Evolutionary conservation across 2,329 filamentous ascomycete genomes (phyloP), one percentile per base, ranked within the genome.

Genomic region (Curvularia lunata): DNA sequence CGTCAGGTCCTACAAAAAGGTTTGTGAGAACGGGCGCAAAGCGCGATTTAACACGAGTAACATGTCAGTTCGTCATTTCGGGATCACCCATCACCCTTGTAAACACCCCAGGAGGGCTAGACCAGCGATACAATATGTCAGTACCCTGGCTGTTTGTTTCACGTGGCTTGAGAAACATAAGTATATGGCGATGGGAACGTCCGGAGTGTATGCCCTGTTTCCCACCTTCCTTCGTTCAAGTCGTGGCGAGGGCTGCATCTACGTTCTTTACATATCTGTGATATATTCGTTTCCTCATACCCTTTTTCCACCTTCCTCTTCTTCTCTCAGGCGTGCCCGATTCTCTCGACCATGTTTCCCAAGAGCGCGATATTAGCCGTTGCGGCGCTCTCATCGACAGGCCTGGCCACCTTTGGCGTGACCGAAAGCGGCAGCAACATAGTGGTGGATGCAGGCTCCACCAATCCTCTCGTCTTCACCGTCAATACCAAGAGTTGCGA

Each of bases 401-500:
- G 65, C 12, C 55, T 72, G 21, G 75, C 74, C 13, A 74, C 75
- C 27, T 78, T 78, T 53, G 75, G 75, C 37, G 66, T 75, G 38
- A 75, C 74, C 0, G 70, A 70, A 25, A 67, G 63, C 30, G 68
- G 67, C 13, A 59, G 62, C 53, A 68, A 68, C 38, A 73, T 71
- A 32, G 64, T 74, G n/a, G 65, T 77, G 9, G 75, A 77, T 56
- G 69, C 75, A 3, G 75, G 74, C 2, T 71, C 74, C 0, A 58
- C 63, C 23, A 73, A 76, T 43, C 19, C 71, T 5, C 59, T 78
- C n/a, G 62, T 69, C 8, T 67, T 77, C 18, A 74, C 72, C 7
- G 73, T 78, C 13, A 69, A 73, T 28, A 61, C 80, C 46, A 78
- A 77, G 16, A 87, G 77, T 69, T 88, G 86, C 63, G 87, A 88